A percentile compares a stretch with the other conserved stretches of the same genome.
Evolutionary conservation across 768 basidiomycete species (phyloP).

Genomic region (Kockovaella imperatae): DNA sequence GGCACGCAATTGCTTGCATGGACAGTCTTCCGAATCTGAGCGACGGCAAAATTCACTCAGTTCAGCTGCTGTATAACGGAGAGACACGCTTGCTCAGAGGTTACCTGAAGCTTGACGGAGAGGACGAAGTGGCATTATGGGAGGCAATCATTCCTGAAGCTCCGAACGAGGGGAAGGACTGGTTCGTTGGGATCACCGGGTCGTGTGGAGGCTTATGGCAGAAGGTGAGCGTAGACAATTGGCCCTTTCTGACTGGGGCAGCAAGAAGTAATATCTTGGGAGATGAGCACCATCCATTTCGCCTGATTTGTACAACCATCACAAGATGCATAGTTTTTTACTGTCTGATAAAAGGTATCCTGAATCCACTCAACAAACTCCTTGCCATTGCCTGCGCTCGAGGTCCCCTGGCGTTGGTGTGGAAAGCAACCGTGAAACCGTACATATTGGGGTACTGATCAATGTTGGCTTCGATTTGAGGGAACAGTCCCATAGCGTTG

Average conservation of each 20-base stretch:
- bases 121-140: slow-evolving; percentile 9
- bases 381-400: slow-evolving; percentile 85
- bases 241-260: no score
- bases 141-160: slow-evolving; percentile 13
- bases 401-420: slow-evolving; percentile 77
- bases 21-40: slow-evolving; percentile 28
- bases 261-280: no score
- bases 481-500: slow-evolving; percentile 79
- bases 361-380: slow-evolving; percentile 79
- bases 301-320: no score
- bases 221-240: slow-evolving; percentile 28
- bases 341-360: slow-evolving; percentile 69
- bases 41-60: slow-evolving; percentile 23
- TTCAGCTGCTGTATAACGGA: slow-evolving; percentile 24
- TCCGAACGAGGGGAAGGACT: slow-evolving; percentile 9
- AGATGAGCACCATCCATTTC: no score
- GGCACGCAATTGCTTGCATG: slow-evolving; percentile 31
- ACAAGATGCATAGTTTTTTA: no score
- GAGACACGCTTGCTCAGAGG: slow-evolving; percentile 4
- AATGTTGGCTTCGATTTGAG: slow-evolving; percentile 88
- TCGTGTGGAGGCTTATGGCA: slow-evolving; percentile 38
- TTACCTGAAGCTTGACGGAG: slow-evolving; percentile 8
- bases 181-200: slow-evolving; percentile 34
- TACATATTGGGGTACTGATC: slow-evolving; percentile 77
- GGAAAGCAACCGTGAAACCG: slow-evolving; percentile 90